Evolutionary conservation across 371 early-diverging fungal species (phyloP).

Genomic region (Neoconidiobolus thromboides): DNA sequence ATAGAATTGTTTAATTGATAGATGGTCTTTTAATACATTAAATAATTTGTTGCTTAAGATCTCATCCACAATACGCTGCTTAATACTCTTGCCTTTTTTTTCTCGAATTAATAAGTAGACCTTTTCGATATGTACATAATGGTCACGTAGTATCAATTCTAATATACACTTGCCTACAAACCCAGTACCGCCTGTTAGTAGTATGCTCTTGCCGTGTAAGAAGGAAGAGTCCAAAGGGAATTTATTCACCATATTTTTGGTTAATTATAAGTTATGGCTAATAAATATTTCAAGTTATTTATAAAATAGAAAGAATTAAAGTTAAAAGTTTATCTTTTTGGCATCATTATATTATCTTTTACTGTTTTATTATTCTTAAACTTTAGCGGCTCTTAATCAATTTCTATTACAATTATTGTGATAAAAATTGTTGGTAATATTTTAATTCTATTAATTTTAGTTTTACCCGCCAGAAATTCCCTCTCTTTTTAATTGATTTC

Average conservation of each 20-base stretch:
- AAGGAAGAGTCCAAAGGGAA: constrained; percentile 11
- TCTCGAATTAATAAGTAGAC: constrained; percentile 14
- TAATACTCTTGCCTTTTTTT: constrained; percentile 12
- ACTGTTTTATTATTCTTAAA: too few relatives aligned
- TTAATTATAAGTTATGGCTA: too few relatives aligned
- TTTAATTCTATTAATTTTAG: too few relatives aligned
- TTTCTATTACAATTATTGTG: too few relatives aligned
- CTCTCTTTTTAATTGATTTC: too few relatives aligned
- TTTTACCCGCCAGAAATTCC: too few relatives aligned
- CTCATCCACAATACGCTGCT: constrained; percentile 12
- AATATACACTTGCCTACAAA: constrained; percentile 39
- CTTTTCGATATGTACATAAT: constrained; percentile 5
- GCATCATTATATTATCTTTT: too few relatives aligned
- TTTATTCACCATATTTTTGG: neutral
- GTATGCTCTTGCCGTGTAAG: constrained; percentile 15
- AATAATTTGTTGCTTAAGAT: constrained; percentile 15
- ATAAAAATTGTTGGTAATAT: too few relatives aligned
- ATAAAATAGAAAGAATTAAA: too few relatives aligned
- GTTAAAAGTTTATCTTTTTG: too few relatives aligned
- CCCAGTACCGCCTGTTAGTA: constrained; percentile 39
- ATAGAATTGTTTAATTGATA: constrained; percentile 9
- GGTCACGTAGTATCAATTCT: constrained; percentile 24
- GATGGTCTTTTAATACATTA: constrained; percentile 13
- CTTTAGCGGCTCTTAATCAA: too few relatives aligned
- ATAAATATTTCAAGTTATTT: too few relatives aligned